Evolutionary conservation across 2,329 filamentous ascomycete species (phyloP).

Genomic region (Claviceps lovelessii): DNA sequence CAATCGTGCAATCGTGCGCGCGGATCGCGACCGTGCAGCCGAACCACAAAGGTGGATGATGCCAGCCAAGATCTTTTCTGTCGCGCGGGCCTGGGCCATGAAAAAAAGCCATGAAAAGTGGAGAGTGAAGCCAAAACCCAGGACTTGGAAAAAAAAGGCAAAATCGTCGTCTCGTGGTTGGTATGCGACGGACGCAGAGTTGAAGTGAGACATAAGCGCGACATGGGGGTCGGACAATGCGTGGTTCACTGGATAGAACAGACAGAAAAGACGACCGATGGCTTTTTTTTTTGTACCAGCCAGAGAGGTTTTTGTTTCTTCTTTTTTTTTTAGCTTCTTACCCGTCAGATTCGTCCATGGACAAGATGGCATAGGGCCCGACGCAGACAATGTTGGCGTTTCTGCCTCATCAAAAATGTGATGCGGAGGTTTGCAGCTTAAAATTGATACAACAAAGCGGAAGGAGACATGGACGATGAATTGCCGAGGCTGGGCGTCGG

Average conservation of each 20-base stretch:
- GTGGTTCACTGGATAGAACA: slow-evolving; percentile 1
- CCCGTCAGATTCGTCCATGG: background rate
- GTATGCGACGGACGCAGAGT: slow-evolving; percentile 7
- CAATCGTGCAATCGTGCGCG: background rate
- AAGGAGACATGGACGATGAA: too few species aligned
- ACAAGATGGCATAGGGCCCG: background rate
- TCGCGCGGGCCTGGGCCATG: background rate
- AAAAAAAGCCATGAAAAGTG: slow-evolving; percentile 1
- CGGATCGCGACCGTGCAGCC: background rate
- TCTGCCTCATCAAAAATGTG: background rate
- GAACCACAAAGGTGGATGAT: background rate
- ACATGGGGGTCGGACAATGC: slow-evolving; percentile 4
- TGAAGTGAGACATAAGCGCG: slow-evolving; percentile 6
- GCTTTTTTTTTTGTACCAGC: background rate
- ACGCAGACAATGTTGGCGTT: background rate
- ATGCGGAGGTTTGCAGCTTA: background rate
- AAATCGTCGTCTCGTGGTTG: slow-evolving; percentile 1
- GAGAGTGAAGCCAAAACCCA: background rate
- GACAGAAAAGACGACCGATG: background rate
- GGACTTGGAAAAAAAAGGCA: background rate
- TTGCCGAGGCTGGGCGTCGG: background rate
- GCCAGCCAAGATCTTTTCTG: background rate
- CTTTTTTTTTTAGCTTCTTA: background rate
- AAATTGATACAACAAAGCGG: background rate
- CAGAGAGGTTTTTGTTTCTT: background rate